Evolutionary conservation across 345 rosid species (phyloP).

Genomic region (Ricinus communis): DNA sequence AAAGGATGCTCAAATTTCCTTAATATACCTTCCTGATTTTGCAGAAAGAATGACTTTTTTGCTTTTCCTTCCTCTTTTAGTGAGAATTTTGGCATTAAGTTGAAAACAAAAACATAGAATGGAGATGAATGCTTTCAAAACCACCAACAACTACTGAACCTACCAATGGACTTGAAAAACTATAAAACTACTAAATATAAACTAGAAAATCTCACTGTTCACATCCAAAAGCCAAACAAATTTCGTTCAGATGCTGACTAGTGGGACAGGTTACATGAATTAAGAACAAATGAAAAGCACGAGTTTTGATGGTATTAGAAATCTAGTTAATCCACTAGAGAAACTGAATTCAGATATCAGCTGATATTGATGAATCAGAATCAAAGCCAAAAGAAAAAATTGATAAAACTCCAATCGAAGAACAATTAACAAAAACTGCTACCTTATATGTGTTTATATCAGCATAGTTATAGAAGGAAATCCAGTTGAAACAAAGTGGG

Average conservation of each 20-base stretch:
- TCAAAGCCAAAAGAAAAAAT: background rate
- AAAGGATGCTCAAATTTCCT: background rate
- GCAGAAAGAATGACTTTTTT: background rate
- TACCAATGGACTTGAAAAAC: too few relatives aligned
- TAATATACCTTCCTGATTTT: background rate
- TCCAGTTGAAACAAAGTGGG: background rate
- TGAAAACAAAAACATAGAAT: background rate
- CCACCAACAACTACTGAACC: too few relatives aligned
- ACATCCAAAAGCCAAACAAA: background rate
- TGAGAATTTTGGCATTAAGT: background rate
- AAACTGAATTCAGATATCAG: constrained; percentile 11
- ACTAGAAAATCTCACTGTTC: background rate
- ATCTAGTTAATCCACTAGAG: background rate
- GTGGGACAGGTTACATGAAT: background rate
- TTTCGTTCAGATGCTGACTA: background rate
- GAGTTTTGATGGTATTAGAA: too few relatives aligned
- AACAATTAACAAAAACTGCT: background rate
- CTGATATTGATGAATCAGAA: background rate
- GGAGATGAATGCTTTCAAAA: background rate
- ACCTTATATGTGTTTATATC: background rate
- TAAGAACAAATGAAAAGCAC: constrained; percentile 1
- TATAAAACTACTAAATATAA: too few relatives aligned
- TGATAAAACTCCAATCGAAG: background rate
- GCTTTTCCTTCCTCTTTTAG: background rate
- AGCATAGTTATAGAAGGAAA: background rate